Evolutionary conservation across 2,329 filamentous ascomycete genomes (phyloP).

Genomic region (Fusarium pseudonygamai): DNA sequence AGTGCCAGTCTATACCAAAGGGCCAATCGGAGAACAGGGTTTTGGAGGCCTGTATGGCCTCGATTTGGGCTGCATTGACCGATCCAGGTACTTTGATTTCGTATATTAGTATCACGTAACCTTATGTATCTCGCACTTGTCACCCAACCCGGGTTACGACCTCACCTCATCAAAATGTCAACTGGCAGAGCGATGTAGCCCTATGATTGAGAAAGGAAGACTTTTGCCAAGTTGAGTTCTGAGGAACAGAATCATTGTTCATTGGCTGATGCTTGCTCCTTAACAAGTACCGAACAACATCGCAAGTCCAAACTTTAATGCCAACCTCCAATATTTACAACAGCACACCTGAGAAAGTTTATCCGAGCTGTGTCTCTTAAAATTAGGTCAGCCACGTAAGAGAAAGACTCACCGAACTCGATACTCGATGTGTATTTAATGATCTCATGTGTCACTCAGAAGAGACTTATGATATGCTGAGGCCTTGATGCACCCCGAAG

Average conservation of each 20-base stretch:
- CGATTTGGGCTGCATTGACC: not conserved
- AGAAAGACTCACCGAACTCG: not conserved
- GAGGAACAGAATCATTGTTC: not conserved
- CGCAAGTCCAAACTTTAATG: rapidly evolving
- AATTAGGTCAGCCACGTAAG: not conserved
- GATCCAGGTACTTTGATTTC: rapidly evolving
- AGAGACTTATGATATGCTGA: not conserved
- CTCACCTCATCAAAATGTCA: too few relatives aligned
- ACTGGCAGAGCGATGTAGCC: too few relatives aligned
- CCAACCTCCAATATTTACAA: not conserved
- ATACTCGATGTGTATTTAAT: not conserved
- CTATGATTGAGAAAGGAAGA: too few relatives aligned
- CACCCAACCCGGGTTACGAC: not conserved
- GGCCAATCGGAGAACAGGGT: conserved; percentile 34
- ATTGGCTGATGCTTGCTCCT: not conserved
- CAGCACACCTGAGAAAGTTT: not conserved
- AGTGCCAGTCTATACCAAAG: not conserved
- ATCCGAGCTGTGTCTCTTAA: not conserved
- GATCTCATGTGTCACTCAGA: not conserved
- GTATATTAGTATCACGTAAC: rapidly evolving
- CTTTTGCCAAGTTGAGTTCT: not conserved
- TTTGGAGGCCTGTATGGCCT: conserved; percentile 8
- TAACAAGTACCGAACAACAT: rapidly evolving
- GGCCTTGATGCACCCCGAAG: not conserved
- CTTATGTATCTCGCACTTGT: not conserved